Evolutionary conservation across 371 early-diverging fungal species (phyloP), one percentile per base, ranked within the genome.

Genomic region (Mortierella sp.): DNA sequence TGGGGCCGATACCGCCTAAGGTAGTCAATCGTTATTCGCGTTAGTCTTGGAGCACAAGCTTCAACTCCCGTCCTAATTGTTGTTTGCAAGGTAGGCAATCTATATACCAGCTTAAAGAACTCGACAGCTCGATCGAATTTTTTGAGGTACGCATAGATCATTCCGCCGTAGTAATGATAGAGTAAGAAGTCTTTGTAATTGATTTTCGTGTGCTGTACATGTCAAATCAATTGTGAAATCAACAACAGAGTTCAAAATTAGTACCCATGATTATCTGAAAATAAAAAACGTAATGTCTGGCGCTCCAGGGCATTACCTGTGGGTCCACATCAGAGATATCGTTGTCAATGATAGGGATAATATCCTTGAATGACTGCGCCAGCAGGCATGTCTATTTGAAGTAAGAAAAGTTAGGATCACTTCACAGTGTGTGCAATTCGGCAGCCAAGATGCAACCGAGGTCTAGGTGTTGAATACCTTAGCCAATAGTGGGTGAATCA

Each of bases 91-190:
- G 8, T 10, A 15, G 9, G 55, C 6, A 55, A 28, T 10, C 6
- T 21, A 28, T 3, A 28, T 85, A 88, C 90, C 84, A 92, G 61
- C 19, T 80, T 76, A 57, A 94, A 86, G 60, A 92, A 89, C 16
- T 92, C 88, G 19, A 92, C 69, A 1, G 96, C 95, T 9, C 88
- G 81, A 10, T 86, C 89, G 84, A 85, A 93, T 13, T 87, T 70
- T 69, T 94, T 92, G 67, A 92, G 87, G 33, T 88, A 91, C 38
- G 91, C 88, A 67, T 89, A 92, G 22, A 94, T 72, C 86, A 94
- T 90, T 24, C 91, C 92, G 48, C 94, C 94, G 72, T 95, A 94
- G 82, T 95, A 96, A 65, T 92, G 88, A 83, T 94, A 94, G 38
- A 92, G 86, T 47, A 95, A 78, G 77, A 90, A 91, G 63, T 88